Evolutionary conservation across 78 protist species (phyloP), one percentile per base, ranked within the genome.

Genomic region (Emiliania huxleyi): DNA sequence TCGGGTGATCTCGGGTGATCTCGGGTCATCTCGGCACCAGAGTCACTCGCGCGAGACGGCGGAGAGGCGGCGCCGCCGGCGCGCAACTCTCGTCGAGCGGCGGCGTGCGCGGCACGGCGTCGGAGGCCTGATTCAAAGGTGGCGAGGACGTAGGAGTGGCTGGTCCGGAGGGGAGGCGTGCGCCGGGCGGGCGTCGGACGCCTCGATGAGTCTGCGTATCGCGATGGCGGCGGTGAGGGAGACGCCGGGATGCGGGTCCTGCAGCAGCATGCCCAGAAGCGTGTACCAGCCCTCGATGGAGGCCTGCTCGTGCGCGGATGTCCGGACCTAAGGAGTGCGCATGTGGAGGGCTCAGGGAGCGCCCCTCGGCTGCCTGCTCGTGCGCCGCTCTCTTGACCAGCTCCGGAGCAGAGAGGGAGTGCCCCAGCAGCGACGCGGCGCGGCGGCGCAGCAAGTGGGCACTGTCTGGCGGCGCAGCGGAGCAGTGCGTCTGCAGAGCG

Each of bases 401-500:
- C n/a, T n/a, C 62, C 8, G 62, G 62, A 8, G 62, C 62, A 52
- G 62, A 52, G 8, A 52, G 62, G 62, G 15, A 52, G 62, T 52
- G 8, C 15, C 81, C 81, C 11, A 71, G 35, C 42, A 71, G 81
- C 81, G 40, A 71, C 29, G 81, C 81, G 11, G 81, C 81, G 21
- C 81, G 81, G 21, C 81, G 81, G 81, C 81, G 81, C 43, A 71
- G 81, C 81, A 71, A 71, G 42, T 71, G 81, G 12, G 81, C 81
- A 22, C 8, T 35, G 40, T 71, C 44, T 2, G 81, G 62, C 15
- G 62, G 62, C 62, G 62, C 62, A 19, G 62, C 62, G 62, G 29
- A 8, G 62, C 62, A 52, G 15, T 52, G 62, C 62, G 8, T 8
- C 62, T 52, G 62, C 62, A 52, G 62, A 52, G 29, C 62, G 62